Conservation (phyloP, 2,329 filamentous ascomycete species). For the Colletotrichum sp. region DNA sequence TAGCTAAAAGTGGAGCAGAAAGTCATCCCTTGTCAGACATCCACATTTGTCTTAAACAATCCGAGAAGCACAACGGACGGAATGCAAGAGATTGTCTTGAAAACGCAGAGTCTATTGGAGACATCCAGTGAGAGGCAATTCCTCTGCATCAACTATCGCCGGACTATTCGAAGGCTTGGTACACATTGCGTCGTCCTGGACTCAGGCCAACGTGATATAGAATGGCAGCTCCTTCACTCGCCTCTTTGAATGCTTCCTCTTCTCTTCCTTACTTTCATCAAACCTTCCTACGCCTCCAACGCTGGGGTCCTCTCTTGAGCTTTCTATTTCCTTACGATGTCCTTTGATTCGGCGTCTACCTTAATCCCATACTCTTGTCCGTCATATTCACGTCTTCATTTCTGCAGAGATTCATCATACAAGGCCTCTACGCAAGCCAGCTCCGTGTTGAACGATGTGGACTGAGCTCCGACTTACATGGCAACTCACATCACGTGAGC, state of each 20-base stretch:
- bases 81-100: no score
- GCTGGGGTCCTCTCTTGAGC: neutral
- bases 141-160: neutral
- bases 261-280: no score
- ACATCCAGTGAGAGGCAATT: neutral
- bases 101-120: neutral
- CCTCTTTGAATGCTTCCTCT: rapidly evolving
- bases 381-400: rapidly evolving
- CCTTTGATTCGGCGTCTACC: neutral
- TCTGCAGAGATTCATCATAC: neutral
- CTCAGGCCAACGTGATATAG: neutral
- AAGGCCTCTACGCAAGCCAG: no score
- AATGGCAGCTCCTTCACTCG: neutral
- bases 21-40: no score
- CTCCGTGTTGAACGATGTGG: no score
- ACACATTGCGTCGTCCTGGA: neutral
- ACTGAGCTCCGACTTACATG: neutral
- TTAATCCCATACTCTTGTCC: neutral
- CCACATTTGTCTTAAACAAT: no score
- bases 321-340: rapidly evolving
- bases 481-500: neutral
- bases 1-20: no score
- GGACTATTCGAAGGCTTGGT: neutral
- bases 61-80: no score
- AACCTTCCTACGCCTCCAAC: no score